These are phyloP conservation scores for Penicillium salamii DNA, from an alignment of 495 filamentous ascomycete species.

Conservation along the genomic window DNA sequence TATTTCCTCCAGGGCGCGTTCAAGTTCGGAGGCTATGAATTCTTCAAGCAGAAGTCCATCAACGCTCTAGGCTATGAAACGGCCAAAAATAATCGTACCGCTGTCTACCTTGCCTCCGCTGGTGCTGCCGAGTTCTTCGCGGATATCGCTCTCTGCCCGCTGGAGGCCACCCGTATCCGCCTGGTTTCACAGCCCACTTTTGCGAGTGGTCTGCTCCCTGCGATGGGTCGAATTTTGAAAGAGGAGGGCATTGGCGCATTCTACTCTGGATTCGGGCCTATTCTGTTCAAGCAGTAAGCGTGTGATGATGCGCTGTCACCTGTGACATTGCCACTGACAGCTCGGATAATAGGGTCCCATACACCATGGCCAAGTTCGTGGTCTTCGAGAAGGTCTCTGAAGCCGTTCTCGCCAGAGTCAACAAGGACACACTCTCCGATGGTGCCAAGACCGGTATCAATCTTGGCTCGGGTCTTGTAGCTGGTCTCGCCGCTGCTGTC, in stretches of 20 bases:
- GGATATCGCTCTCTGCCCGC: slow-evolving; percentile 89
- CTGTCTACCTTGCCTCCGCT: slow-evolving; percentile 83
- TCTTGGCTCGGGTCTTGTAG: slow-evolving; percentile 91
- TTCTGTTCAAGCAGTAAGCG: slow-evolving; percentile 94
- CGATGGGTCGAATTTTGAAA: slow-evolving; percentile 82
- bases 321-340: slow-evolving; percentile 4
- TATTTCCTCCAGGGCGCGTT: slow-evolving; percentile 95
- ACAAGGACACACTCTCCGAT: slow-evolving; percentile 75
- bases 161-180: slow-evolving; percentile 93
- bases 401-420: slow-evolving; percentile 62
- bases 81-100: slow-evolving; percentile 81
- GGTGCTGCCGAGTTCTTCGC: slow-evolving; percentile 89
- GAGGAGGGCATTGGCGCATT: slow-evolving; percentile 84
- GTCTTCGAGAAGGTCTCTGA: slow-evolving; percentile 97
- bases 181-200: slow-evolving; percentile 89
- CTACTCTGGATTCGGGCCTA: slow-evolving; percentile 93
- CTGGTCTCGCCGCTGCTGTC: slow-evolving; percentile 94
- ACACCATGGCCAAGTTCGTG: slow-evolving; percentile 99
- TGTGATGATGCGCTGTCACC: background rate
- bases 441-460: slow-evolving; percentile 83
- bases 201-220: slow-evolving; percentile 74
- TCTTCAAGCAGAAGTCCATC: slow-evolving; percentile 93
- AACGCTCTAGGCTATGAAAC: slow-evolving; percentile 76
- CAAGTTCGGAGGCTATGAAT: slow-evolving; percentile 95
- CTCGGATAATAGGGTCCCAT: slow-evolving; percentile 70